Evolutionary conservation across 2,329 filamentous ascomycete species (phyloP), one percentile per base, ranked within the genome.

Genomic region (Penicillium brevicompactum): DNA sequence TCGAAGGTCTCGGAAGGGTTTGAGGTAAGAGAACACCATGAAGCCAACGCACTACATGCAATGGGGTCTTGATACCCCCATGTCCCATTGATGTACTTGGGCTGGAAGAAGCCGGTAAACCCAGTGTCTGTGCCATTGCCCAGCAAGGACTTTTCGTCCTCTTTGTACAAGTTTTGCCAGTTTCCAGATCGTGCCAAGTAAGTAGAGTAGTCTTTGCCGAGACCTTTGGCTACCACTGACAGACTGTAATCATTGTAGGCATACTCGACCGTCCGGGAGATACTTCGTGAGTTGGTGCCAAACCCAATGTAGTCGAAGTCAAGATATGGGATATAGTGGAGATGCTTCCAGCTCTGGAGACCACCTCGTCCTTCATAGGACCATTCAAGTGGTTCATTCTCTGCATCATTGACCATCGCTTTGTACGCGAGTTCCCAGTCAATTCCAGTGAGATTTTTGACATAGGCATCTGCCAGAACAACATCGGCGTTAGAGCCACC

Each of bases 161-260:
- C 64, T 50, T 83, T 85, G 76, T 83, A 89, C 51, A 90, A 74
- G 55, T 89, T 89, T 60, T 79, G 76, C 87, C 88, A 91, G 66
- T 76, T 63, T 80, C 82, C 75, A 57, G 83, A 83, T 0, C 83
- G 81, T 1, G 71, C 70, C 0, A 83, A 64, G 57, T 89, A 90
- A 77, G 82, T 67, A 2, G 60, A 63, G 34, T 63, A 59, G 21
- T 65, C 57, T 14, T 81, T 79, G 8, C 82, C 82, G 14, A 88
- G 69, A 0, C 76, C 78, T 4, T 76, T 77, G 0, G 85, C 86
- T 32, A 89, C 82, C 44, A 84, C 76, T 0, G 84, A 75, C 47
- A 88, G 82, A 56, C 80, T 81, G 63, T 84, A 90, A 71, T 91
- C 88, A 63, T 91, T 85, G 70, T 90, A 90, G n/a, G 85, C 82